Percentiles rank a stretch among this genome's conserved stretches.
Evolutionary conservation across 1,139 yeast species (phyloP).

Genomic region (Zygosaccharomyces pseudobailii): DNA sequence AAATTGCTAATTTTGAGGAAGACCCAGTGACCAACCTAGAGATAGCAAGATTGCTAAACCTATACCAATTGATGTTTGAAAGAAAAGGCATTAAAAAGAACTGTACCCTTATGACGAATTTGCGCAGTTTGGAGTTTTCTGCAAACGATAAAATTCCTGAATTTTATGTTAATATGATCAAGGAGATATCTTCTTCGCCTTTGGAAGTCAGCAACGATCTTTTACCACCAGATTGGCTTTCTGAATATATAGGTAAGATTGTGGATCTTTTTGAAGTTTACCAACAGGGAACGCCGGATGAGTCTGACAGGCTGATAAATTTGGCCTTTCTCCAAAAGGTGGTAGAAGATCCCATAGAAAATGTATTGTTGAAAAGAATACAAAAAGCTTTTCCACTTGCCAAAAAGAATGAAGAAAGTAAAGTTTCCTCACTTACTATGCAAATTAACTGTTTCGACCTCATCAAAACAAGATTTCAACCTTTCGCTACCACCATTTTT

Average conservation of each 20-base stretch:
- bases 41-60: constrained; percentile 56
- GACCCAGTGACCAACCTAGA: constrained; percentile 52
- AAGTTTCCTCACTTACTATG: constrained; percentile 37
- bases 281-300: constrained; percentile 37
- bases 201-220: constrained; percentile 32
- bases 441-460: constrained; percentile 58
- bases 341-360: constrained; percentile 24
- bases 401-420: constrained; percentile 25
- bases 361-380: constrained; percentile 20
- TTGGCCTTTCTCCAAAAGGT: constrained; percentile 36
- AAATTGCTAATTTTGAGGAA: constrained; percentile 61
- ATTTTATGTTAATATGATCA: constrained; percentile 16
- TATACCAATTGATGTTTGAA: constrained; percentile 65
- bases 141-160: constrained; percentile 23
- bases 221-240: constrained; percentile 71
- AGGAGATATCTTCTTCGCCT: constrained; percentile 34
- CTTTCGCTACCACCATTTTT: constrained; percentile 31
- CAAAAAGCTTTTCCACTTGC: constrained; percentile 27
- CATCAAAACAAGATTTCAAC: constrained; percentile 49
- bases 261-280: constrained; percentile 48
- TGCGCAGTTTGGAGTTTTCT: constrained; percentile 17
- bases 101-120: constrained; percentile 20
- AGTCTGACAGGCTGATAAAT: constrained; percentile 15
- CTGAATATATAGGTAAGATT: constrained; percentile 43
- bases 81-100: constrained; percentile 37